phyloP scores from a whole-genome alignment of 371 early-diverging fungal species.

The Mucor sp. region DNA sequence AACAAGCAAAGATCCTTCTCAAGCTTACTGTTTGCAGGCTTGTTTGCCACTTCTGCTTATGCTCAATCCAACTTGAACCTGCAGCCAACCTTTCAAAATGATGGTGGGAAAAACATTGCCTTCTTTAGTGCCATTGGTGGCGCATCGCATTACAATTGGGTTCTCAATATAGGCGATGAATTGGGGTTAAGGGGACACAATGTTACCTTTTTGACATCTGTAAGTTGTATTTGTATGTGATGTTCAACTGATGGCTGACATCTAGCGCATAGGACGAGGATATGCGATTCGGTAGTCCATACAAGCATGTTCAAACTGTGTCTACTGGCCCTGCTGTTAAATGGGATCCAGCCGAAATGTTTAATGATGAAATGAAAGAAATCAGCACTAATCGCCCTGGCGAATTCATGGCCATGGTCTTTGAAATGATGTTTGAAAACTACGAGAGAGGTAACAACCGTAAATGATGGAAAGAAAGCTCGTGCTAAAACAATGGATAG shows the following conservation, averaged over 20 bases:
- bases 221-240: background rate
- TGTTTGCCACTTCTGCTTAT: background rate
- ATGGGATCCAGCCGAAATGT: background rate
- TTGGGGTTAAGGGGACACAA: constrained; percentile 2
- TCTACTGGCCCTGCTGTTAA: background rate
- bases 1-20: background rate
- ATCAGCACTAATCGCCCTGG: background rate
- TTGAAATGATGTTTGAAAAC: background rate
- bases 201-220: constrained; percentile 13
- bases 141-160: constrained; percentile 14
- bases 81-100: constrained; percentile 2
- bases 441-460: constrained; percentile 3
- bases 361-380: background rate
- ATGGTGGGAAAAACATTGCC: constrained; percentile 1
- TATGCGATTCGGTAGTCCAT: constrained; percentile 4
- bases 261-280: background rate
- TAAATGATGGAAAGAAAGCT: background rate
- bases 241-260: background rate
- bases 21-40: background rate
- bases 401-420: background rate
- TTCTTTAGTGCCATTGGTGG: constrained; percentile 1
- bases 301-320: constrained; percentile 7
- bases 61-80: background rate
- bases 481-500: background rate
- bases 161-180: constrained; percentile 7